Percentiles rank a stretch among this genome's conserved stretches.
Evolutionary conservation across 352 stramenopile genomes (phyloP).

Genomic region (Detonula confervacea): DNA sequence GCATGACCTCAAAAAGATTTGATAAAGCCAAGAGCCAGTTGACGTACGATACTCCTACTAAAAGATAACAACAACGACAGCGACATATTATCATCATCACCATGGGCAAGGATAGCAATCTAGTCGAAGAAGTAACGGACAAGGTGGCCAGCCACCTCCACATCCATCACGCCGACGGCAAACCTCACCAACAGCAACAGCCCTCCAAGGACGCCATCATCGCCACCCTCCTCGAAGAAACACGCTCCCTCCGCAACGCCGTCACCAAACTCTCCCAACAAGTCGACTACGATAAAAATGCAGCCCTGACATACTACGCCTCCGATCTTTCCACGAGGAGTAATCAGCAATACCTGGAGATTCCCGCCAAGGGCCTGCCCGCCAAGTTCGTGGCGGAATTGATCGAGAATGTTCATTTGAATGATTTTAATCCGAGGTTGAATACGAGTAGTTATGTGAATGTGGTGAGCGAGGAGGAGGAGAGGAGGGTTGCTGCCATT

Average conservation of each 20-base stretch:
- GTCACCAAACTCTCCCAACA: conserved; percentile 13
- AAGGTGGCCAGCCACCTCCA: too few species aligned
- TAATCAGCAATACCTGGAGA: background rate
- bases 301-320: conserved; percentile 15
- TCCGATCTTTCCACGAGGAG: conserved; percentile 2
- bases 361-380: conserved; percentile 29
- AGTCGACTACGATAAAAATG: conserved; percentile 10
- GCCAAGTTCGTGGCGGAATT: conserved; percentile 23
- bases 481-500: conserved; percentile 45
- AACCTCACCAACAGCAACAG: too few species aligned
- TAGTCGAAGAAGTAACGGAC: too few species aligned
- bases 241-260: conserved; percentile 11
- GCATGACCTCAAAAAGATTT: too few species aligned
- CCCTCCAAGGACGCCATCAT: conserved; percentile 47
- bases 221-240: conserved; percentile 26
- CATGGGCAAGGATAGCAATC: too few species aligned
- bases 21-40: too few species aligned
- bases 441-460: conserved; percentile 60
- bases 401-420: conserved; percentile 18
- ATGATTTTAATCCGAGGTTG: conserved; percentile 49
- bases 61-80: too few species aligned
- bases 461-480: conserved; percentile 51
- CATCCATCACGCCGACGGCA: too few species aligned
- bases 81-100: too few species aligned
- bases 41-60: too few species aligned